Evolutionary conservation across 179 eudicot genomes (phyloP), one percentile per base, ranked within the genome.

Genomic region (Vitellaria paradoxa): DNA sequence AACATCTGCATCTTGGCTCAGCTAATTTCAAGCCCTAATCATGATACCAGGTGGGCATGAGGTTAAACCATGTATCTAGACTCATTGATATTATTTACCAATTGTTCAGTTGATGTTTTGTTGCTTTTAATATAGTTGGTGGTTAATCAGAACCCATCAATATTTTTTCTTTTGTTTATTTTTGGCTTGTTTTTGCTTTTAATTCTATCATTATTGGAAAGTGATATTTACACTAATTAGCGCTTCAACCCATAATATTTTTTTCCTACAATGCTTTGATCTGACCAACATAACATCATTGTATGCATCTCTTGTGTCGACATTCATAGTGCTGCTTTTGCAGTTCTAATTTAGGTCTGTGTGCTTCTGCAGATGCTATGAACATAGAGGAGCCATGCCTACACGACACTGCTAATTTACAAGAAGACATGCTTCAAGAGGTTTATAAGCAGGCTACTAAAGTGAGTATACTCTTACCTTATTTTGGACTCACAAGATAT

Each of bases 361-460:
- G 15, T 63, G 57, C 70, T 76, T 30, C 74, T 81, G 78, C 86
- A 87, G 94, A 86, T 77, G 75, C 76, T 66, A 23, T 77, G 75
- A 79, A 77, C 76, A 6, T 53, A 21, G 89, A 86, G 42, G 87
- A 87, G 78, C 82, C 86, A 64, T 77, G 74, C 67, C 69, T 78
- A 76, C 75, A 80, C 30, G 76, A 62, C 40, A 74, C 85, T 57
- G 89, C 85, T 72, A 86, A 82, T 77, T 75, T 84, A 80, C 88
- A 82, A 37, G 92, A 84, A 56, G 89, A 84, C 73, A 81, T 87
- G 78, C 78, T 87, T 79, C 85, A 87, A 65, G 91, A 85, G 75
- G 74, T 88, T 6, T 87, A 64, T 77, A 76, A 82, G 80, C 77
- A 85, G 60, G 85, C 82, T 73, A 72, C 83, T 75, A 85, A 86